These are phyloP conservation scores for Lasiodiplodia sp. DNA, from an alignment of 2,329 filamentous ascomycete species.

Conservation along the genomic window DNA sequence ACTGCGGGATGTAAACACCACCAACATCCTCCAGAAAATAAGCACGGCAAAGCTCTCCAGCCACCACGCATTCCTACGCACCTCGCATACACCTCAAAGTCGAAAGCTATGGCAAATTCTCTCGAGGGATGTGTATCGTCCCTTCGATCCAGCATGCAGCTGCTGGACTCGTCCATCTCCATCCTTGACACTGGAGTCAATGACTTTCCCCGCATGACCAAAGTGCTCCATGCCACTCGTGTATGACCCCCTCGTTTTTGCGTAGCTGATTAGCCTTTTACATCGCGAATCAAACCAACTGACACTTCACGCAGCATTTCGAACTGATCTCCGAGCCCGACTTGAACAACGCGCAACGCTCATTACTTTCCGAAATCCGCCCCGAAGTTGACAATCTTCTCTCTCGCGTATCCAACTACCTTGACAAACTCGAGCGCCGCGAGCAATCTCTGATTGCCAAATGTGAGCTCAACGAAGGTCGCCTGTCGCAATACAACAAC, in stretches of 20 bases:
- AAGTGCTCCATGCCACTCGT: constrained; percentile 68
- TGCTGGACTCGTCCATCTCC: constrained; percentile 68
- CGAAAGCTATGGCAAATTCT: constrained; percentile 45
- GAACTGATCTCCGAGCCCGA: constrained; percentile 88
- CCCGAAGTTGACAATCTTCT: constrained; percentile 83
- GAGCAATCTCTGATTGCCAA: constrained; percentile 85
- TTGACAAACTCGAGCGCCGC: constrained; percentile 81
- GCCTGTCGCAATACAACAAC: constrained; percentile 56
- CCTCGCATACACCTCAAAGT: too few species aligned
- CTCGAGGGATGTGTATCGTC: constrained; percentile 67
- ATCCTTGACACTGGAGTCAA: constrained; percentile 68
- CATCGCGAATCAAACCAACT: neutral
- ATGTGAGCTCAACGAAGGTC: constrained; percentile 81
- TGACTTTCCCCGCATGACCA: constrained; percentile 68
- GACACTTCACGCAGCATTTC: constrained; percentile 71
- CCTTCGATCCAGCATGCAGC: constrained; percentile 65
- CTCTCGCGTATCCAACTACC: constrained; percentile 79
- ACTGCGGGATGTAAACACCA: constrained; percentile 25
- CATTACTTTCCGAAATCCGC: constrained; percentile 87
- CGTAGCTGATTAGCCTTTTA: neutral
- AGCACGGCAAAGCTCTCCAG: neutral
- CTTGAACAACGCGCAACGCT: constrained; percentile 80
- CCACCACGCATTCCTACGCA: neutral
- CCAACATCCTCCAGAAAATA: constrained; percentile 4
- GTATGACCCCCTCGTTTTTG: constrained; percentile 49